These are phyloP conservation scores for Aquanectria penicillioides DNA, from an alignment of 2,329 filamentous ascomycete species.

Conservation along the genomic window DNA sequence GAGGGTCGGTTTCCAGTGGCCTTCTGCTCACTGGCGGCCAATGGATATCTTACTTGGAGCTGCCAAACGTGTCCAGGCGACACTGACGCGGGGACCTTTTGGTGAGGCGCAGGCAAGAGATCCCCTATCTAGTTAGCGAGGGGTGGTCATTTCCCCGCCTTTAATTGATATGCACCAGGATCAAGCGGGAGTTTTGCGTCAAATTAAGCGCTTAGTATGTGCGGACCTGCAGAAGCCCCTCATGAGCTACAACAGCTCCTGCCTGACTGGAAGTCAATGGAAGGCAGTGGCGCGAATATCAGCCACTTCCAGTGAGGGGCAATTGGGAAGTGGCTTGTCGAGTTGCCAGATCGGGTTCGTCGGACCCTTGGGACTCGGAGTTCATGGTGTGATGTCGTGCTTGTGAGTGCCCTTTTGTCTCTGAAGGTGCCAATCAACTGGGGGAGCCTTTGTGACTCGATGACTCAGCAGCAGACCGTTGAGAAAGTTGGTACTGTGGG, in stretches of 20 bases:
- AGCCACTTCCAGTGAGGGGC: conserved; percentile 17
- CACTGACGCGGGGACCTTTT: conserved; percentile 20
- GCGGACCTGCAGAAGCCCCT: conserved; percentile 4
- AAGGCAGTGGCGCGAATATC: conserved; percentile 7
- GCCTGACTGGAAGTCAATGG: conserved; percentile 15
- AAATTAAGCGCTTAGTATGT: background rate
- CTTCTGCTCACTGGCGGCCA: conserved; percentile 14
- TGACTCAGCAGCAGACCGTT: background rate
- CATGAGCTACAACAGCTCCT: conserved; percentile 5
- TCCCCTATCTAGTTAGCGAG: background rate
- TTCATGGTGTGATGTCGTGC: conserved; percentile 4
- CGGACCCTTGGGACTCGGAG: background rate
- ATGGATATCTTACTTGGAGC: conserved; percentile 21
- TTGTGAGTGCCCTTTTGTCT: background rate
- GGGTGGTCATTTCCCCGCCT: conserved; percentile 13
- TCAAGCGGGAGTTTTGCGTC: too few relatives aligned
- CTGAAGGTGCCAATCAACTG: too few relatives aligned
- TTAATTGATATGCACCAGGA: too few relatives aligned
- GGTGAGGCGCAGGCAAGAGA: conserved; percentile 17
- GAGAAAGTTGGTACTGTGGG: too few relatives aligned
- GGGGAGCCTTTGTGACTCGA: too few relatives aligned
- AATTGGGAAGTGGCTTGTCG: background rate
- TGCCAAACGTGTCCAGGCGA: conserved; percentile 38
- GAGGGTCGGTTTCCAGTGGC: conserved; percentile 20
- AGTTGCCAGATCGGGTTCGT: background rate